These are phyloP conservation scores for Fusarium anguioides DNA, from an alignment of 2,329 filamentous ascomycete genomes.

Conservation along the genomic window DNA sequence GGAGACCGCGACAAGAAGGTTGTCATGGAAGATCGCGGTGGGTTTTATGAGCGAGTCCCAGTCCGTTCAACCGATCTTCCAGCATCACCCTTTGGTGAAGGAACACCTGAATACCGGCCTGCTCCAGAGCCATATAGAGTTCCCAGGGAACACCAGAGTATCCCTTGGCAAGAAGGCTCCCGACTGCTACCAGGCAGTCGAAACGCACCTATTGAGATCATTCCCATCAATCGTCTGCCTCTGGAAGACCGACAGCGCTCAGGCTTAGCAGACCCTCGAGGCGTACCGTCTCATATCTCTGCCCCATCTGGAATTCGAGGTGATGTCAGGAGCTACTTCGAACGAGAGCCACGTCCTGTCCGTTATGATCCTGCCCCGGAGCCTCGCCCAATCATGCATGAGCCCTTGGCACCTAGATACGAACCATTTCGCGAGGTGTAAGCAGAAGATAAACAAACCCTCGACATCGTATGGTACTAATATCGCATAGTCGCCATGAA, in stretches of 20 bases:
- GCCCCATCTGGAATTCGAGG: conserved; percentile 3
- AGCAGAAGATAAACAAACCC: conserved; percentile 9
- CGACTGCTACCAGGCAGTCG: conserved; percentile 32
- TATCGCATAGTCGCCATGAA: conserved; percentile 25
- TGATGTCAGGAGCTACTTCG: conserved; percentile 10
- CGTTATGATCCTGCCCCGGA: conserved; percentile 20
- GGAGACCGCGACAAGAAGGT: conserved; percentile 50
- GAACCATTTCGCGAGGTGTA: conserved; percentile 44
- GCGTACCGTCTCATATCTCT: conserved; percentile 8
- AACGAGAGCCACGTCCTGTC: conserved; percentile 13
- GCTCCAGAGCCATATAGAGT: conserved; percentile 17
- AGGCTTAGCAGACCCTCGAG: conserved; percentile 18
- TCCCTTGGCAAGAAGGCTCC: conserved; percentile 39
- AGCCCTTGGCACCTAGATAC: conserved; percentile 16
- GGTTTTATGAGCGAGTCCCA: conserved; percentile 52
- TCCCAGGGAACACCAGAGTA: conserved; percentile 31
- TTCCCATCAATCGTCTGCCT: conserved; percentile 28
- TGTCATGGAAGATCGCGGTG: conserved; percentile 55
- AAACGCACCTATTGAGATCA: conserved; percentile 33
- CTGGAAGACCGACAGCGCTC: conserved; percentile 18
- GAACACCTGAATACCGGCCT: conserved; percentile 27
- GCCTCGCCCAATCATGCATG: conserved; percentile 24
- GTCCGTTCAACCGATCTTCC: conserved; percentile 23
- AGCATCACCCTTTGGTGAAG: conserved; percentile 13
- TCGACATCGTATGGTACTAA: conserved; percentile 24